Evolutionary conservation across 1,284 basidiomycete genomes (phyloP), one percentile per base, ranked within the genome.

Genomic region (Marasmius fiardii): DNA sequence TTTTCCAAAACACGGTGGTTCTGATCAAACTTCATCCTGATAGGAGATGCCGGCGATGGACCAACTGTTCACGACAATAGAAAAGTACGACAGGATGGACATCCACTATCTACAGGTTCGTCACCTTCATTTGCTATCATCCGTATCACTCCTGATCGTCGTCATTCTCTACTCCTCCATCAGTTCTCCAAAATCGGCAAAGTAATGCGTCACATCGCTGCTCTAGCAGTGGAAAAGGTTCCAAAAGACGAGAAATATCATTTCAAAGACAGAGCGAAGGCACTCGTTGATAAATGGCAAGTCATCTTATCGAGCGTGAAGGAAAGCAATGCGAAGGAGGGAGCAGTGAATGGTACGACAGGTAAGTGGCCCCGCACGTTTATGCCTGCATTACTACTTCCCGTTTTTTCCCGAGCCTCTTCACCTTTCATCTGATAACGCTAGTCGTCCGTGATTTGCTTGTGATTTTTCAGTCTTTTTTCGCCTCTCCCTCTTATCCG

Each of bases 141-240:
- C 67, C 56, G 50, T 59, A 28, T 56, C 62, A 31, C 28, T 60
- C 59, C 60, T 56, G 55, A 53, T 35, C 26, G 45, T 56, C 60
- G 43, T 18, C 55, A 55, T 62, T 61, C 55, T 23, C 45, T 31
- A 4, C 16, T n/a, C 43, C 43, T 37, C 53, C 10, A 37, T 3
- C 43, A 93, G 85, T 90, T 87, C 76, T 95, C 95, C 60, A 98
- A 98, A 79, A 97, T 98, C 67, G 93, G 92, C 74, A 98, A 98
- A 74, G 95, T 99, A 52, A 95, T 98, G 92, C 92, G 94, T 67
- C 92, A 94, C 72, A 95, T 98, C 65, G 81, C 90, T 44, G 80
- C 85, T 28, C 78, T 95, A 20, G 60, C 74, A 18, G 74, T 74
- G 41, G 80, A 81, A 20, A 82, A 78, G 66, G 86, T 97, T 23